Base-by-base conservation (phyloP, 2,329 filamentous ascomycete species). In the Exophiala oligosperma region DNA sequence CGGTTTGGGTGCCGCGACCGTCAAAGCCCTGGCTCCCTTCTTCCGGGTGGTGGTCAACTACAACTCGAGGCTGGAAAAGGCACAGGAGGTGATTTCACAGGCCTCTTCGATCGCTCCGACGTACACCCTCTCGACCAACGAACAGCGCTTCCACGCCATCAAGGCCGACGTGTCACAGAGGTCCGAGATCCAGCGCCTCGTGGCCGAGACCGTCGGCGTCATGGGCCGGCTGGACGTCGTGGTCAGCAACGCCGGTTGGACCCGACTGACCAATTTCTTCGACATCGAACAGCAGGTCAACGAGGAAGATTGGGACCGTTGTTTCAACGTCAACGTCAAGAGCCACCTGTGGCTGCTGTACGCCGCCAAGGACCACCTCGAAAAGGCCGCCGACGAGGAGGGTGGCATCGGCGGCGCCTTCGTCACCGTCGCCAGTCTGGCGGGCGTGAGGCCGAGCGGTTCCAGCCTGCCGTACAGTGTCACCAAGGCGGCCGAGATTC, bases 401-500 rank as follows among this genome's bases (percentile, higher is more conserved):
- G 63, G 57, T 11, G 52, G 21, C 44, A 47, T 52, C 1, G 59
- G 55, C 43, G 59, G 59, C 49, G 48, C 59, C 11, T 61, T 61
- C 14, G 57, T 59, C 0, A 85, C 81, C 38, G 66, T 28, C 14
- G 44, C 44, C 44, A 47, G 44, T 12, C 7, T 88, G 28, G 86
- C 86, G 0, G 86, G 85, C 1, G 81, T 89, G 1, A 84, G 80
- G 66, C 80, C 83, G 0, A 83, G 79, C 57, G 87, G 86, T 1
- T 87, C 84, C 61, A 81, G 81, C 2, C 69, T 87, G 63, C 84
- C 90, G 3, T 93, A 94, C 68, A 79, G 85, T 0, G 87, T 92
- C 17, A 89, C 88, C 37, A 94, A 93, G 71, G 83, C 90, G 1
- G 90, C 90, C 14, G 83, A 87, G 75, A 70, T 89, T 54, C 86